Evolutionary conservation across 805 yeast genomes (phyloP).

Genomic region (Komagataella ulmi): DNA sequence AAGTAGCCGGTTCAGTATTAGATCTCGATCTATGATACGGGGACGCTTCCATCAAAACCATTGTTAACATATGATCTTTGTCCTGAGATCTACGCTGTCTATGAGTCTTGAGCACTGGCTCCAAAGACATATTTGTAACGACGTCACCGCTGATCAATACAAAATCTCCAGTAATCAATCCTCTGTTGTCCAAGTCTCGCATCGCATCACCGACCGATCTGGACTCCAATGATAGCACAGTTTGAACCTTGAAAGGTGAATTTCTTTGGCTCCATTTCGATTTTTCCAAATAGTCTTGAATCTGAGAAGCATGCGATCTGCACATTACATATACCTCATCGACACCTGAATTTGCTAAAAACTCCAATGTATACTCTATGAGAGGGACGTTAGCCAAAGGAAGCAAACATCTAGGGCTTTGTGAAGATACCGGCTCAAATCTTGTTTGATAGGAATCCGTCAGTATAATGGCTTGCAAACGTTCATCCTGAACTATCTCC

Average conservation of each 20-base stretch:
- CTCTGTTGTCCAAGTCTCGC: conserved; percentile 89
- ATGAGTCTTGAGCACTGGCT: conserved; percentile 61
- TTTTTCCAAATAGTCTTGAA: conserved; percentile 64
- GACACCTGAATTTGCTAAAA: conserved; percentile 82
- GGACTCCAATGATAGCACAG: conserved; percentile 75
- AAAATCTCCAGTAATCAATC: conserved; percentile 83
- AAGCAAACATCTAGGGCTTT: conserved; percentile 78
- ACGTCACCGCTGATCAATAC: conserved; percentile 88
- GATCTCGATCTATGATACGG: conserved; percentile 80
- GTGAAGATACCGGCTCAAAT: conserved; percentile 83
- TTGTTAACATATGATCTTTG: conserved; percentile 86
- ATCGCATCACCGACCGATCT: conserved; percentile 94
- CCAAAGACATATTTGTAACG: conserved; percentile 80
- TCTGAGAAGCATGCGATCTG: conserved; percentile 80
- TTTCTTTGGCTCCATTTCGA: conserved; percentile 58
- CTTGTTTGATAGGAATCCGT: conserved; percentile 89
- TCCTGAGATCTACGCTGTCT: conserved; percentile 58
- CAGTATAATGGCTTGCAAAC: conserved; percentile 87
- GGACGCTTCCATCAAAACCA: conserved; percentile 80
- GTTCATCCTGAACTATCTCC: conserved; percentile 52
- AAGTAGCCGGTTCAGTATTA: conserved; percentile 69
- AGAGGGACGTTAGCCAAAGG: conserved; percentile 91
- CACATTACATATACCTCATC: conserved; percentile 85
- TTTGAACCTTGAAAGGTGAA: conserved; percentile 71
- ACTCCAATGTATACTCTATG: conserved; percentile 89